Evolutionary conservation across 2,329 filamentous ascomycete genomes (phyloP).

Genomic region (Penicillium sp.): DNA sequence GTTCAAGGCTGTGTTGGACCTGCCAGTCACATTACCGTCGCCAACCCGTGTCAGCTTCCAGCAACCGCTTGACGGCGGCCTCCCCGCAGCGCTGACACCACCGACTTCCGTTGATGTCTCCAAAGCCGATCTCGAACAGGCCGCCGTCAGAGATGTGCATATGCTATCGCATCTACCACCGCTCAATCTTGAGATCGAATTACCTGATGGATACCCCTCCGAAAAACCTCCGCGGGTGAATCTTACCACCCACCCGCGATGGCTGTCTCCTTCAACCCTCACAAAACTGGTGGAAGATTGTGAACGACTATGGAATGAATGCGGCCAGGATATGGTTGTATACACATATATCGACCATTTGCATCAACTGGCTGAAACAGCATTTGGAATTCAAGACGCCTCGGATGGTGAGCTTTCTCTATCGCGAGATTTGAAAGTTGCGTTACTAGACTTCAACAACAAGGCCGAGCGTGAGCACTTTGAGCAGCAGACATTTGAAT

Average conservation of each 20-base stretch:
- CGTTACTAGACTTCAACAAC: conserved; percentile 75
- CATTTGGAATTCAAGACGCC: conserved; percentile 51
- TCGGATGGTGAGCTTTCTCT: conserved; percentile 48
- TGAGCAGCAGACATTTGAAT: conserved; percentile 81
- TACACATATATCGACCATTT: conserved; percentile 62
- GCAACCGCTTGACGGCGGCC: conserved; percentile 33
- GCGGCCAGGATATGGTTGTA: conserved; percentile 56
- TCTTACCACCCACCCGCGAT: conserved; percentile 51
- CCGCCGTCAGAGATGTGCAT: conserved; percentile 40
- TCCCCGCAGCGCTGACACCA: conserved; percentile 39
- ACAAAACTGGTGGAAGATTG: conserved; percentile 50
- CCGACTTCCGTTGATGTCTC: conserved; percentile 42
- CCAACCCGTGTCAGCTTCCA: conserved; percentile 52
- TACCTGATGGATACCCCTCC: conserved; percentile 59
- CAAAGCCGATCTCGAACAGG: conserved; percentile 24
- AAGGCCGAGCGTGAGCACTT: conserved; percentile 73
- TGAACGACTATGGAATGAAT: conserved; percentile 59
- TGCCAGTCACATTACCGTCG: conserved; percentile 55
- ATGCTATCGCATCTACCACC: conserved; percentile 58
- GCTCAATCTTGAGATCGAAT: conserved; percentile 52
- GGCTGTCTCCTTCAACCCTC: conserved; percentile 52
- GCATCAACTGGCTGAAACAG: conserved; percentile 57
- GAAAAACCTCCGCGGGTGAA: conserved; percentile 51
- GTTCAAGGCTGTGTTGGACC: conserved; percentile 54
- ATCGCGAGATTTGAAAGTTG: conserved; percentile 58